Base-by-base conservation (phyloP, 345 rosid species). In the Alliaria petiolata region DNA sequence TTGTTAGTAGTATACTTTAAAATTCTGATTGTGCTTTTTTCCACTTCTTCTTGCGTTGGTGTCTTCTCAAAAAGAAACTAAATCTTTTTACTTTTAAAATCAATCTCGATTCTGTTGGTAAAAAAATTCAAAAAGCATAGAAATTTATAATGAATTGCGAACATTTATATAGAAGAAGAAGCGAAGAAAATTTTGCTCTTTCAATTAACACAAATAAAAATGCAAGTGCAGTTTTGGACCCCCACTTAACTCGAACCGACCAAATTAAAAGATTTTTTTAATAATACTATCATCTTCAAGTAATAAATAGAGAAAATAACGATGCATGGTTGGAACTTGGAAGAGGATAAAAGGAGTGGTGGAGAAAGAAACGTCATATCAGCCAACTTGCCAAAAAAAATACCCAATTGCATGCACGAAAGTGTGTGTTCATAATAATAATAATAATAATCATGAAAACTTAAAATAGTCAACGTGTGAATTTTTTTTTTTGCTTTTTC, bases 1-100 rank as follows among this genome's bases (percentile, higher is more conserved):
- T 66, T 59, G 68, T 74, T 59, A 42, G 68, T 73, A 73, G 25
- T 66, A 56, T 65, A 65, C 66, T 62, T 57, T 13, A 17, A 62
- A 71, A 22, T 1, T 42, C 28, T 53, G 17, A 10, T 62, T 26
- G 35, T 61, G 22, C 39, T 30, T 71, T 19, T 28, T 42, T 26
- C 4, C 4, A 22, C n/a, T 17, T 59, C n/a, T 60, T 70, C 5
- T 36, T 50, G 40, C 11, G 36, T 47, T 50, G 30, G 28, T 56
- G 25, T 65, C 51, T 65, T 46, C 15, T n/a, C n/a, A n/a, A n/a
- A n/a, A n/a, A n/a, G n/a, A n/a, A n/a, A n/a, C n/a, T n/a, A n/a
- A n/a, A n/a, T n/a, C n/a, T n/a, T n/a, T n/a, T n/a, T n/a, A n/a
- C n/a, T n/a, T n/a, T n/a, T n/a, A n/a, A n/a, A n/a, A n/a, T n/a